Conservation (phyloP, 257 asterid species). For the Cynanchum wilfordii region DNA sequence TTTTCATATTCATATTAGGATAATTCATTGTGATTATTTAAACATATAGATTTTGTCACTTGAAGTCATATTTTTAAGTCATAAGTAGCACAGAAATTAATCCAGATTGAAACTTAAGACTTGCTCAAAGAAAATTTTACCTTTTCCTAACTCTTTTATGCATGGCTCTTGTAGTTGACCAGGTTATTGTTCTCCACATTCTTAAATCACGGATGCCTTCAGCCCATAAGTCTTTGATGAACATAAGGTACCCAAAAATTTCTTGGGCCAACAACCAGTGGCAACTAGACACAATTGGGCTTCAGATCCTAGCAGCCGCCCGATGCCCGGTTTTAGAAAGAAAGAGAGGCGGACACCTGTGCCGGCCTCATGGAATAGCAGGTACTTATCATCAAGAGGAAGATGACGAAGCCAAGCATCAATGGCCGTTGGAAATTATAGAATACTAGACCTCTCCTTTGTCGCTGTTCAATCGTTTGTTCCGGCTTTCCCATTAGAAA, state of each 20-base stretch:
- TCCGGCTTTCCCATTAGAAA: not conserved
- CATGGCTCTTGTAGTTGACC: too few species aligned
- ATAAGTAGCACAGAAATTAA: too few species aligned
- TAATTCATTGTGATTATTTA: too few species aligned
- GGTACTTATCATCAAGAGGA: not conserved
- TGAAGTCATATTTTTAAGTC: too few species aligned
- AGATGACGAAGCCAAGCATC: conserved; percentile 2
- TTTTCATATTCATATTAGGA: too few species aligned
- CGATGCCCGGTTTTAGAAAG: not conserved
- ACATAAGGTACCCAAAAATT: not conserved
- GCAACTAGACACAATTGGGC: not conserved
- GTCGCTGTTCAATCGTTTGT: not conserved
- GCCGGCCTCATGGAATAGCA: conserved; percentile 9
- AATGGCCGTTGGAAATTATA: not conserved
- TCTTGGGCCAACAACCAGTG: not conserved
- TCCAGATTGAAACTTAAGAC: too few species aligned
- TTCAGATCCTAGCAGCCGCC: not conserved
- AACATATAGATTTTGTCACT: too few species aligned
- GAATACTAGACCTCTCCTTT: not conserved
- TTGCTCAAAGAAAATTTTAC: too few species aligned
- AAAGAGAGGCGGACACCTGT: not conserved
- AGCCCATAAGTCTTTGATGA: not conserved
- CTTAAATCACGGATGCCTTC: not conserved
- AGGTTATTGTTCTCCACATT: not conserved
- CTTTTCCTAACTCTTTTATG: too few species aligned